Evolutionary conservation across 2,329 filamentous ascomycete genomes (phyloP), one percentile per base, ranked within the genome.

Genomic region (Ascochyta lentis): DNA sequence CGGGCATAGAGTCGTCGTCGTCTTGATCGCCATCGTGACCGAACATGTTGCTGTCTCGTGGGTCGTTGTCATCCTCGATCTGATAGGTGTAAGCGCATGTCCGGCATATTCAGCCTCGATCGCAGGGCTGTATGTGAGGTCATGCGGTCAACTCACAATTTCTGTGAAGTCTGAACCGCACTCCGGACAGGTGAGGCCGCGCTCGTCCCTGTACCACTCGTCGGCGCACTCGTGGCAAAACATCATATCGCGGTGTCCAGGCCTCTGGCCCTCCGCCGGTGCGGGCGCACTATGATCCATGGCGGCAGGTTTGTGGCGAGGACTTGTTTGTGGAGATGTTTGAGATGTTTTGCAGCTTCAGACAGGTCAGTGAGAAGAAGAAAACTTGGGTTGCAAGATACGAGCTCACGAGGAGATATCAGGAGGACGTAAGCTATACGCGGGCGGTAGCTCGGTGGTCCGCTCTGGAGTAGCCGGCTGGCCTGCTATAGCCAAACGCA

Each of bases 131-230:
- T 23, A 42, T 47, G 56, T 41, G 49, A 50, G 43, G 45, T 54
- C 13, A 29, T 43, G 58, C 54, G 35, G 51, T 55, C 43, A 52
- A 81, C 89, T 70, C 80, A 96, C 93, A 66, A 98, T 92, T 78
- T 99, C 93, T 15, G 87, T 91, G 63, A 91, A 88, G 19, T 96
- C 91, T 34, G 87, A 86, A 4, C 82, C 73, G 72, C 95, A 99
- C n/a, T 79, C 76, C 15, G 92, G 92, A 71, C 95, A 99, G 15
- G 78, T 79, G 59, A 96, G 77, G 24, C 83, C 87, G 62, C 84
- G 81, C 60, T 89, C 84, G 56, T 91, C 85, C 56, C 86, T 81
- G 69, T 89, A 91, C 92, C 92, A 98, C 74, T 96, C 89, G 60
- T 89, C 79, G 48, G 83, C 75, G 78, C 95, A 98, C 57, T 83